Evolutionary conservation across 495 filamentous ascomycete genomes (phyloP).

Genomic region (Penicillium cinerascens): DNA sequence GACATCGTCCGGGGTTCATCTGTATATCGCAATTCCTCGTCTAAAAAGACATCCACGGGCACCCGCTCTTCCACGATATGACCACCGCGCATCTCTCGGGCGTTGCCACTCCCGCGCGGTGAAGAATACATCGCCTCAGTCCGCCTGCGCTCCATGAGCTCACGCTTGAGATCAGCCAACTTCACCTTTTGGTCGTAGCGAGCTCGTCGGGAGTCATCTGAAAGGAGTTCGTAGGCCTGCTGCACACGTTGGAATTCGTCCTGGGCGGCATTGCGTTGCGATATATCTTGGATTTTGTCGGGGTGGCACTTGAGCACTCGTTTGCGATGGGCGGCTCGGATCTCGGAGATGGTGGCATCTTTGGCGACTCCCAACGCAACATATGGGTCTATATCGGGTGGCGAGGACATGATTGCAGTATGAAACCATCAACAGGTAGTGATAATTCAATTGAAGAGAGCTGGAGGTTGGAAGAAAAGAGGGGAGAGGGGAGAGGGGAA

Average conservation of each 20-base stretch:
- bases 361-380: conserved; percentile 70
- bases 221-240: conserved; percentile 87
- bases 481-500: conserved; percentile 18
- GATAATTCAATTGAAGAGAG: not conserved
- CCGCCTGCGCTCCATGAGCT: conserved; percentile 43
- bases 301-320: conserved; percentile 91
- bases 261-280: conserved; percentile 62
- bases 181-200: conserved; percentile 76
- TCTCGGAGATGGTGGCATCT: conserved; percentile 67
- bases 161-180: conserved; percentile 56
- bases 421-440: conserved; percentile 11
- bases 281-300: conserved; percentile 84
- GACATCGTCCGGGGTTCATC: conserved; percentile 38
- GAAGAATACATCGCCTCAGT: conserved; percentile 20
- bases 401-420: conserved; percentile 51
- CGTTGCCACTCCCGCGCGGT: conserved; percentile 21
- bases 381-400: conserved; percentile 79
- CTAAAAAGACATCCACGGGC: conserved; percentile 38
- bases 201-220: conserved; percentile 65
- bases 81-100: conserved; percentile 45
- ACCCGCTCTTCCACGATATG: conserved; percentile 45
- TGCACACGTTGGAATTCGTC: conserved; percentile 92
- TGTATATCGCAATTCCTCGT: conserved; percentile 35
- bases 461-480: conserved; percentile 14
- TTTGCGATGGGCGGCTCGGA: conserved; percentile 83